These are phyloP conservation scores for Cenococcum geophilum DNA, from an alignment of 495 filamentous ascomycete genomes.

Conservation along the genomic window DNA sequence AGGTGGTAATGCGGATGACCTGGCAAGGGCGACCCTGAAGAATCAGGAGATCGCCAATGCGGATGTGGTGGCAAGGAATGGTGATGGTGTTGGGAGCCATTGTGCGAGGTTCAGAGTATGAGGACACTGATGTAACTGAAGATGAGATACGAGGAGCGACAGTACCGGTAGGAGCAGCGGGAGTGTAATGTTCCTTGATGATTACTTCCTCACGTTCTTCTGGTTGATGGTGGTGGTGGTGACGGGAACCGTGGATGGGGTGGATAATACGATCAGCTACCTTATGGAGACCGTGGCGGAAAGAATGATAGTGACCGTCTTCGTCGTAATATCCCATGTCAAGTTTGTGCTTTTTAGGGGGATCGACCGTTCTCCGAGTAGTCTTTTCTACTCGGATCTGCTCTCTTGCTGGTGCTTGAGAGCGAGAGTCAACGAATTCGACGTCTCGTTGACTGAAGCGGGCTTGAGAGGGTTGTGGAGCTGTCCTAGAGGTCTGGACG, in stretches of 20 bases:
- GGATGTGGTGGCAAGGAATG: conserved; percentile 98
- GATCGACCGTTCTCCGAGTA: conserved; percentile 46
- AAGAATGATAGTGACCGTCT: conserved; percentile 90
- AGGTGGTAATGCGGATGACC: conserved; percentile 99
- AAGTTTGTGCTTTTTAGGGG: conserved; percentile 48
- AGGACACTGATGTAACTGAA: neutral
- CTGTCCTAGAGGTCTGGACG: neutral
- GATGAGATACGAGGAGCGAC: conserved; percentile 2
- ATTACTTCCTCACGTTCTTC: conserved; percentile 36
- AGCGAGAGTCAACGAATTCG: conserved; percentile 32
- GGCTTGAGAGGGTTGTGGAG: conserved; percentile 9
- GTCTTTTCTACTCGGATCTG: conserved; percentile 38
- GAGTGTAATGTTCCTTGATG: conserved; percentile 38
- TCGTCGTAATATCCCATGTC: conserved; percentile 99
- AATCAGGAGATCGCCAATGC: conserved; percentile 96
- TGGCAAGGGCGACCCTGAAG: conserved; percentile 99
- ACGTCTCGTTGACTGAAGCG: conserved; percentile 10
- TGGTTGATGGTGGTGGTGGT: conserved; percentile 43
- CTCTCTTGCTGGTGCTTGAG: conserved; percentile 38
- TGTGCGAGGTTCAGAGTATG: conserved; percentile 8
- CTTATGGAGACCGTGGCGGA: conserved; percentile 80
- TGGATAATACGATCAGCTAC: conserved; percentile 76
- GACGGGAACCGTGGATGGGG: conserved; percentile 53
- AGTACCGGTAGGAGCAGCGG: conserved; percentile 16
- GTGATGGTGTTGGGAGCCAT: conserved; percentile 75